These are phyloP conservation scores for Fraxinus sp. DNA, from an alignment of 305 asterid genomes.

Conservation along the genomic window DNA sequence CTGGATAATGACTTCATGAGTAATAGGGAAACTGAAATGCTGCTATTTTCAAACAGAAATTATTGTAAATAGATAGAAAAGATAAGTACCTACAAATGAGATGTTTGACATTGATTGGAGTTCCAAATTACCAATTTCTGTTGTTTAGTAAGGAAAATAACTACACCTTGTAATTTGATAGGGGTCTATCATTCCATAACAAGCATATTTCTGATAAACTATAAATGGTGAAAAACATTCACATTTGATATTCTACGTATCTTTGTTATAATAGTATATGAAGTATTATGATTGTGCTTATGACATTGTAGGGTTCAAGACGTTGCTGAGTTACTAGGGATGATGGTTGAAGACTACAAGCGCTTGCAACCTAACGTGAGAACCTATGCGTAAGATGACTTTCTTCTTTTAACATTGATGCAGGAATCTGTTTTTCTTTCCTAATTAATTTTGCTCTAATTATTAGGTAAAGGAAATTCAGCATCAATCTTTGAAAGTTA, in stretches of 20 bases:
- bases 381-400: constrained; percentile 86
- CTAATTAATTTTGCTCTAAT: constrained; percentile 12
- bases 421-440: constrained; percentile 31
- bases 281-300: constrained; percentile 27
- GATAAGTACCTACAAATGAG: neutral
- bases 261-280: constrained; percentile 25
- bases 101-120: neutral
- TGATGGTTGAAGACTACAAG: constrained; percentile 97
- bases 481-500: constrained; percentile 13
- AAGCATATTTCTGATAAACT: neutral
- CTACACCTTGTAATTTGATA: neutral
- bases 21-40: neutral
- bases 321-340: constrained; percentile 96
- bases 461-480: constrained; percentile 15
- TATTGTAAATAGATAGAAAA: neutral
- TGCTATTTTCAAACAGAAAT: neutral
- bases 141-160: constrained; percentile 4
- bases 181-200: neutral
- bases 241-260: constrained; percentile 16
- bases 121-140: neutral
- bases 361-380: constrained; percentile 97
- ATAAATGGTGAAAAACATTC: neutral
- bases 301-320: constrained; percentile 80
- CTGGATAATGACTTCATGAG: neutral
- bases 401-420: constrained; percentile 33